Evolutionary conservation across 352 stramenopile species (phyloP).

Genomic region (Globisporangium alternatum): DNA sequence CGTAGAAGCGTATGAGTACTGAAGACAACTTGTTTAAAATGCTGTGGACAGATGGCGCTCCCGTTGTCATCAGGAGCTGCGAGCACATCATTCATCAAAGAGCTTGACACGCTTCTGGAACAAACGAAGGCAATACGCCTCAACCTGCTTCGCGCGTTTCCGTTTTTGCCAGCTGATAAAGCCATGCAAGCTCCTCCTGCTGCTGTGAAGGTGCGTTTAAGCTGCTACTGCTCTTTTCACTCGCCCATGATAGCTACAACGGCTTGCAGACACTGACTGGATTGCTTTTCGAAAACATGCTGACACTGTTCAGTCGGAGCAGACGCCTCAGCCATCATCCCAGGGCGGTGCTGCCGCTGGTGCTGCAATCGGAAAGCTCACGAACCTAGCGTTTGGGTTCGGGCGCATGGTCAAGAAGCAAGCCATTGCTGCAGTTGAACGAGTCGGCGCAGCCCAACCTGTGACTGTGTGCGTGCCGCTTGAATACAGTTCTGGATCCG

Average conservation of each 20-base stretch:
- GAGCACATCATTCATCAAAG: slow-evolving; percentile 49
- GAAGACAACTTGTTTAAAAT: background rate
- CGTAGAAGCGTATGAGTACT: background rate
- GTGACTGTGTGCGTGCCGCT: slow-evolving; percentile 39
- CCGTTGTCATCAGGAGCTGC: slow-evolving; percentile 41
- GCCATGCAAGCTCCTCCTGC: background rate
- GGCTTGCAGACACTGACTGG: background rate
- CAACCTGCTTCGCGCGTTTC: slow-evolving; percentile 56
- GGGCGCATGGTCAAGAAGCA: slow-evolving; percentile 85
- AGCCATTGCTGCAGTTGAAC: slow-evolving; percentile 76
- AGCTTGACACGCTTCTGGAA: slow-evolving; percentile 58
- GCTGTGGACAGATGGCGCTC: slow-evolving; percentile 39
- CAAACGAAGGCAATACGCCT: slow-evolving; percentile 40
- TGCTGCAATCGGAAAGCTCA: slow-evolving; percentile 63
- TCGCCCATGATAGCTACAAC: background rate
- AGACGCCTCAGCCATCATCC: background rate
- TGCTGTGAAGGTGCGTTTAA: slow-evolving; percentile 4
- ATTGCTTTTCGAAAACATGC: background rate
- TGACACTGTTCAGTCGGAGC: background rate
- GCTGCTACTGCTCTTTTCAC: background rate
- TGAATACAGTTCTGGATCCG: background rate
- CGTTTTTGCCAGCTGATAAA: slow-evolving; percentile 43
- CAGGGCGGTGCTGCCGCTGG: slow-evolving; percentile 23
- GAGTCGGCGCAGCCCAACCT: slow-evolving; percentile 56
- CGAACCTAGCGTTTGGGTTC: slow-evolving; percentile 78